phyloP scores from a whole-genome alignment of 768 basidiomycete genomes.

The Gloeopeniophorella convolvens region DNA sequence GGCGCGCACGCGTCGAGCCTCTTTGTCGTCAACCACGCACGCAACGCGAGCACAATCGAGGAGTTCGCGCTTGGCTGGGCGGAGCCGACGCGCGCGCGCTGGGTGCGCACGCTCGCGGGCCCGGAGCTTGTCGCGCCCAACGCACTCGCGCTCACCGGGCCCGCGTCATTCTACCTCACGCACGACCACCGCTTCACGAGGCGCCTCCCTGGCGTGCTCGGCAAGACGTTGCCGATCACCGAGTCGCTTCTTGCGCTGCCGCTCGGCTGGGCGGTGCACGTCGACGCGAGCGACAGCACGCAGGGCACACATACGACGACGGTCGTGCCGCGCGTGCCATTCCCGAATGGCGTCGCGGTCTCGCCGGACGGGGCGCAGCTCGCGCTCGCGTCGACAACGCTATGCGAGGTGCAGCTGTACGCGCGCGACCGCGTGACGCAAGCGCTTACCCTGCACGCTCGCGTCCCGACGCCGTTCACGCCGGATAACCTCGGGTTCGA shows the following conservation, averaged over 20 bases:
- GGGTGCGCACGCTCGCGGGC: conserved; percentile 56
- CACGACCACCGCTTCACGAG: conserved; percentile 69
- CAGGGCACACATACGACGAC: too few relatives aligned
- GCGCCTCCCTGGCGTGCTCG: conserved; percentile 45
- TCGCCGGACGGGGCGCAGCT: conserved; percentile 42
- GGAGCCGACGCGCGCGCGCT: conserved; percentile 36
- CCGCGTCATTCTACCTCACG: conserved; percentile 62
- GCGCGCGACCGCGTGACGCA: conserved; percentile 40
- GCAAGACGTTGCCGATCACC: conserved; percentile 42
- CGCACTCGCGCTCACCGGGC: conserved; percentile 56
- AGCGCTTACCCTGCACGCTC: conserved; percentile 33
- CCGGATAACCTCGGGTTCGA: conserved; percentile 59
- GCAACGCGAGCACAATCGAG: conserved; percentile 54
- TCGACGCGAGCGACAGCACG: too few relatives aligned
- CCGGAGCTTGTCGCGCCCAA: conserved; percentile 61
- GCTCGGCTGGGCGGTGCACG: conserved; percentile 51
- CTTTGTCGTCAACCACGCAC: conserved; percentile 66
- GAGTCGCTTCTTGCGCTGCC: conserved; percentile 56
- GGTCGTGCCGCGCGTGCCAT: conserved; percentile 45
- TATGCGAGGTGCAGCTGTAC: conserved; percentile 45
- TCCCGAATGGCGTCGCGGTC: conserved; percentile 64
- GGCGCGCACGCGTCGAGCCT: conserved; percentile 44
- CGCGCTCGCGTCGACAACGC: conserved; percentile 52
- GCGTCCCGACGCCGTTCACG: conserved; percentile 47
- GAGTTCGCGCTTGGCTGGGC: conserved; percentile 52